Conservation (phyloP, 768 basidiomycete species). For the Leccinellum albellum region DNA sequence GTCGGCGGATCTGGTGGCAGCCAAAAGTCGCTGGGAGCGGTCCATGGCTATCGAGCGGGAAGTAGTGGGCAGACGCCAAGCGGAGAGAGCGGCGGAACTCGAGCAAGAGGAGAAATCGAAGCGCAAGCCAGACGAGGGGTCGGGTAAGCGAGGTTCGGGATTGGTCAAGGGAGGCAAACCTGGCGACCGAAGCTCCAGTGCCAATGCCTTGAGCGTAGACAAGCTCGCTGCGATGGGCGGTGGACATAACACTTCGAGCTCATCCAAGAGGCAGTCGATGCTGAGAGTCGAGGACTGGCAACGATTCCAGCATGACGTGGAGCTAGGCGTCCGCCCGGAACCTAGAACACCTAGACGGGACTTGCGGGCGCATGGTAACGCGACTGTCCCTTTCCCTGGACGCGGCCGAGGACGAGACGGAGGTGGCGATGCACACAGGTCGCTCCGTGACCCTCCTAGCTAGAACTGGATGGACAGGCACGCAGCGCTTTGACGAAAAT, state of each 20-base stretch:
- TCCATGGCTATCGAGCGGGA: slow-evolving; percentile 72
- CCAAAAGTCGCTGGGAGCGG: slow-evolving; percentile 78
- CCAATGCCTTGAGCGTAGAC: slow-evolving; percentile 49
- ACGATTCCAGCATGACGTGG: slow-evolving; percentile 57
- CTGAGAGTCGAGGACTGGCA: slow-evolving; percentile 88
- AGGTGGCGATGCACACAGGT: not conserved
- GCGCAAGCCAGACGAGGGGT: slow-evolving; percentile 43
- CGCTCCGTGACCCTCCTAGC: slow-evolving; percentile 29
- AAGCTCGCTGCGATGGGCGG: slow-evolving; percentile 45
- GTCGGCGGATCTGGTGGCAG: slow-evolving; percentile 69
- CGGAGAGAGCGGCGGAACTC: slow-evolving; percentile 56
- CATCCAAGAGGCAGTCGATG: slow-evolving; percentile 64
- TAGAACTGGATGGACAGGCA: slow-evolving; percentile 11
- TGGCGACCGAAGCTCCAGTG: slow-evolving; percentile 35
- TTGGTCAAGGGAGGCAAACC: slow-evolving; percentile 32
- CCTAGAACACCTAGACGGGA: slow-evolving; percentile 20
- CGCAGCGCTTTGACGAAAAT: not conserved
- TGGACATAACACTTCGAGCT: slow-evolving; percentile 27
- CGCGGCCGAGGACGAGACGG: slow-evolving; percentile 16
- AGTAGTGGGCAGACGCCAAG: slow-evolving; percentile 66
- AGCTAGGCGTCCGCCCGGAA: slow-evolving; percentile 30
- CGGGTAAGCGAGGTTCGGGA: slow-evolving; percentile 33
- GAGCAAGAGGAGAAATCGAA: slow-evolving; percentile 47
- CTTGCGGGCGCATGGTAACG: slow-evolving; percentile 13
- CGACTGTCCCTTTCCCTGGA: slow-evolving; percentile 34